These are phyloP conservation scores for Barnettozyma sucrosica DNA, from an alignment of 805 yeast genomes.

Conservation along the genomic window DNA sequence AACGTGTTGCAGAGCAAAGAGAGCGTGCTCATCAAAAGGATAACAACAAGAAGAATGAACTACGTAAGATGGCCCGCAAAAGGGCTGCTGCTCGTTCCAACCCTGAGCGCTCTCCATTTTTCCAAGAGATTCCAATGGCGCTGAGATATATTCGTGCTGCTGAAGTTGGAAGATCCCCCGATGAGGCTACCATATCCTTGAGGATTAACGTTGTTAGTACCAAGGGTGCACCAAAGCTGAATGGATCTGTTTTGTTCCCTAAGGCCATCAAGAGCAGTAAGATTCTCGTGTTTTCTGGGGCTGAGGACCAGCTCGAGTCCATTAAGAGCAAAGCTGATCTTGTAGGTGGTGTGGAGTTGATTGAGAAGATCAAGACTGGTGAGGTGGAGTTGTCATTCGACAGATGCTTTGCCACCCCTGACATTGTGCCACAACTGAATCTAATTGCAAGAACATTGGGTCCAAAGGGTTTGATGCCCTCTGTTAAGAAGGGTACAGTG, in stretches of 20 bases:
- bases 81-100: slow-evolving; percentile 35
- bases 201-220: slow-evolving; percentile 63
- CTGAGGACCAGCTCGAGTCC: slow-evolving; percentile 43
- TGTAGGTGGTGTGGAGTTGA: slow-evolving; percentile 69
- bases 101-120: slow-evolving; percentile 51
- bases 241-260: slow-evolving; percentile 69
- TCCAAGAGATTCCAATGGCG: slow-evolving; percentile 68
- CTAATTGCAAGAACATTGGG: slow-evolving; percentile 78
- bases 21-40: slow-evolving; percentile 25
- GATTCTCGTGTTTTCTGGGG: slow-evolving; percentile 63
- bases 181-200: slow-evolving; percentile 65
- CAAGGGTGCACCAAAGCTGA: slow-evolving; percentile 69
- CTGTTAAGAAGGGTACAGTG: slow-evolving; percentile 80
- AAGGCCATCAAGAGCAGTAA: slow-evolving; percentile 61
- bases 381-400: slow-evolving; percentile 52
- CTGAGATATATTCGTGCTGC: slow-evolving; percentile 77
- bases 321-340: slow-evolving; percentile 49
- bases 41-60: slow-evolving; percentile 28
- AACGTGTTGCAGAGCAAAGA: slow-evolving; percentile 26
- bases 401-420: slow-evolving; percentile 82
- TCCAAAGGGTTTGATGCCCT: slow-evolving; percentile 86
- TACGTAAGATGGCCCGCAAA: slow-evolving; percentile 32
- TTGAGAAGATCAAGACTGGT: slow-evolving; percentile 53
- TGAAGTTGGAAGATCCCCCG: slow-evolving; percentile 77
- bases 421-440: slow-evolving; percentile 55